Evolutionary conservation across 495 filamentous ascomycete species (phyloP).

Genomic region (Aspergillus saccharolyticus): DNA sequence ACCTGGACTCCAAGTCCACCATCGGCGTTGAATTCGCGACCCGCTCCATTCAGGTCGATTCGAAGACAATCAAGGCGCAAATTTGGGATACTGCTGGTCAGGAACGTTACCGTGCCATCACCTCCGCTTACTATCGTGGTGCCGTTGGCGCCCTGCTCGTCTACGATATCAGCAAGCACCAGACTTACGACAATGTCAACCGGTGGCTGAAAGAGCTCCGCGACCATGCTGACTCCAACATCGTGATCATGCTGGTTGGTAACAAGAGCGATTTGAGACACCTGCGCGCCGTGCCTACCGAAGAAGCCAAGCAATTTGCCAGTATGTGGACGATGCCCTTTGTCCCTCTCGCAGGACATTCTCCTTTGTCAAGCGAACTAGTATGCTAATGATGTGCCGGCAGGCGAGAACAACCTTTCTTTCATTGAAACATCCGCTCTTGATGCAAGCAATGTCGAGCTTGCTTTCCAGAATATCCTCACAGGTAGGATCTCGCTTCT

Average conservation of each 20-base stretch:
- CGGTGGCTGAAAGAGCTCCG: slow-evolving; percentile 98
- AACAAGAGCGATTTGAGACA: slow-evolving; percentile 99
- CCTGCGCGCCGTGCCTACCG: slow-evolving; percentile 93
- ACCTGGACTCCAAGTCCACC: slow-evolving; percentile 98
- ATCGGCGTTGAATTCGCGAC: slow-evolving; percentile 99
- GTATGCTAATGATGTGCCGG: not conserved
- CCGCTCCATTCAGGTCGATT: slow-evolving; percentile 96
- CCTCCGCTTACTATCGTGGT: slow-evolving; percentile 96
- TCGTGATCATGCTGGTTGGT: slow-evolving; percentile 99
- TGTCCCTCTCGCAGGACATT: not conserved
- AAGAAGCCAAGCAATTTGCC: slow-evolving; percentile 97
- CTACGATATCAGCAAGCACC: slow-evolving; percentile 99
- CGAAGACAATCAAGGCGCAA: slow-evolving; percentile 99
- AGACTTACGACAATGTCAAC: slow-evolving; percentile 98
- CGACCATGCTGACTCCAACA: slow-evolving; percentile 97
- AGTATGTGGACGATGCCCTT: slow-evolving; percentile 59
- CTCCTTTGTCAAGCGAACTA: slow-evolving; percentile 3
- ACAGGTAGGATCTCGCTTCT: slow-evolving; percentile 62
- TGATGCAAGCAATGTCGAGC: slow-evolving; percentile 98
- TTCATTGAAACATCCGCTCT: slow-evolving; percentile 99
- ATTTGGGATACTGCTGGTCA: slow-evolving; percentile 99
- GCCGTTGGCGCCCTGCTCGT: slow-evolving; percentile 96
- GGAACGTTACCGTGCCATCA: slow-evolving; percentile 98
- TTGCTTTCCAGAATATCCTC: slow-evolving; percentile 99
- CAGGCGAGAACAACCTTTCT: slow-evolving; percentile 90